phyloP scores from a whole-genome alignment of 371 early-diverging fungal genomes.

The Apophysomyces ossiformis region DNA sequence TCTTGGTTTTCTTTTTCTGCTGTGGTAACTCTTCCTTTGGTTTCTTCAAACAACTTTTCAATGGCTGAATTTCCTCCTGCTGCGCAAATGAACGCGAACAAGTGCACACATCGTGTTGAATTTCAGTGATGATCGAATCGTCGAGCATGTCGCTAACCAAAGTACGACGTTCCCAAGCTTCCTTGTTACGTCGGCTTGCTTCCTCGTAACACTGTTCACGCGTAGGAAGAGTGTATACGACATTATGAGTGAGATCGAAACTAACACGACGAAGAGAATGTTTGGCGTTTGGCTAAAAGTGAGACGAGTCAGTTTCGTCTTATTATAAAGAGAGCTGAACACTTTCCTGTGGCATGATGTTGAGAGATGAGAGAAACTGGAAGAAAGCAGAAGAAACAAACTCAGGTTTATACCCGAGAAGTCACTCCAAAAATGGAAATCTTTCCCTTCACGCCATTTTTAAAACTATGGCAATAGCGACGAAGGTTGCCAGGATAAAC shows the following conservation, averaged over 20 bases:
- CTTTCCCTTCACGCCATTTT: no score
- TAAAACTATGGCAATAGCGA: no score
- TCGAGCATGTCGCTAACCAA: constrained; percentile 42
- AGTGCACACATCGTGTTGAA: constrained; percentile 26
- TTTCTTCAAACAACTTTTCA: constrained; percentile 35
- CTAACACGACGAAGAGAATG: constrained; percentile 39
- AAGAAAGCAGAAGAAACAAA: neutral
- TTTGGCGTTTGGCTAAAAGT: neutral
- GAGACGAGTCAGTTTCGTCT: neutral
- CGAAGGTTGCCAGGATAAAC: no score
- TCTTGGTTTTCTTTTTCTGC: constrained; percentile 15
- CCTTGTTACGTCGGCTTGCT: constrained; percentile 32
- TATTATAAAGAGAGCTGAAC: neutral
- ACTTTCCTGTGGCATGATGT: constrained; percentile 11
- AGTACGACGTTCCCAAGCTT: constrained; percentile 38
- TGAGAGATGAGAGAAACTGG: neutral
- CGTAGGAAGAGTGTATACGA: constrained; percentile 45
- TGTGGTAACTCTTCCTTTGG: constrained; percentile 4
- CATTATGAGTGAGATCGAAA: constrained; percentile 51
- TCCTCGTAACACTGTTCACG: constrained; percentile 39
- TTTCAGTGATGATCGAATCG: constrained; percentile 49
- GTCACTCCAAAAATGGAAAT: neutral
- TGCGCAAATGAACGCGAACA: constrained; percentile 9
- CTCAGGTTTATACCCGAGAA: neutral
- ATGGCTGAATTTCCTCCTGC: neutral